phyloP scores from a whole-genome alignment of 2,329 filamentous ascomycete genomes.

The Diaporthe aspalathi region DNA sequence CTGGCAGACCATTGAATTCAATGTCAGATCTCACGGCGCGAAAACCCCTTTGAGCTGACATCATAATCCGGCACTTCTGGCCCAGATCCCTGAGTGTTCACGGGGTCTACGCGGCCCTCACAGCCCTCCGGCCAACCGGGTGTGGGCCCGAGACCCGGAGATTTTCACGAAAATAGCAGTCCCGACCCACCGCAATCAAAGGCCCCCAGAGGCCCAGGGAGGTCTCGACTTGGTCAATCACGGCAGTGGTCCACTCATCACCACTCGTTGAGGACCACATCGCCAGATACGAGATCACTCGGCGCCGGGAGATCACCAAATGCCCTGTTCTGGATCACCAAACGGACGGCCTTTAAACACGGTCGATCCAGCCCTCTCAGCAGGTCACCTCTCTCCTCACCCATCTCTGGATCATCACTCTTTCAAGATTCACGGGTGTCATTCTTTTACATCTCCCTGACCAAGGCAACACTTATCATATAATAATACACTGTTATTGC shows the following conservation, averaged over 20 bases:
- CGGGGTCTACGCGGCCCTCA: slow-evolving; percentile 17
- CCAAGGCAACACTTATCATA: neutral
- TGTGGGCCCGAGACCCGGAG: slow-evolving; percentile 20
- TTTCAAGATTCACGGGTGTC: slow-evolving; percentile 22
- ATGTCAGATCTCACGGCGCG: neutral
- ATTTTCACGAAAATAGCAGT: slow-evolving; percentile 33
- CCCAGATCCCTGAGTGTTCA: slow-evolving; percentile 1
- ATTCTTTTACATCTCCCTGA: slow-evolving; percentile 20
- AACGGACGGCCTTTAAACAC: slow-evolving; percentile 21
- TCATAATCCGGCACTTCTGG: slow-evolving; percentile 6
- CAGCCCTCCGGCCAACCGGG: slow-evolving; percentile 20
- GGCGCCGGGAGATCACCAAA: slow-evolving; percentile 39
- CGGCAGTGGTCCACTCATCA: slow-evolving; percentile 32
- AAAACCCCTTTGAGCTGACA: neutral
- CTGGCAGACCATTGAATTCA: slow-evolving; percentile 15
- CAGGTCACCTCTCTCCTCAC: slow-evolving; percentile 22
- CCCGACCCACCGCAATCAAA: slow-evolving; percentile 37
- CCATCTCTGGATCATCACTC: slow-evolving; percentile 31
- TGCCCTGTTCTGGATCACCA: slow-evolving; percentile 22
- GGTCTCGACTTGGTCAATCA: slow-evolving; percentile 31
- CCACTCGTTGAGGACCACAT: slow-evolving; percentile 29
- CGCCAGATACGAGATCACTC: slow-evolving; percentile 38
- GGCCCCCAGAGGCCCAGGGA: slow-evolving; percentile 21
- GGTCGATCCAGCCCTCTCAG: slow-evolving; percentile 12
- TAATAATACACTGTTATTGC: slow-evolving; percentile 21